Percentiles rank a stretch among this genome's conserved stretches.
Conservation (phyloP, 768 basidiomycete genomes). For the Hericium rajendrae region DNA sequence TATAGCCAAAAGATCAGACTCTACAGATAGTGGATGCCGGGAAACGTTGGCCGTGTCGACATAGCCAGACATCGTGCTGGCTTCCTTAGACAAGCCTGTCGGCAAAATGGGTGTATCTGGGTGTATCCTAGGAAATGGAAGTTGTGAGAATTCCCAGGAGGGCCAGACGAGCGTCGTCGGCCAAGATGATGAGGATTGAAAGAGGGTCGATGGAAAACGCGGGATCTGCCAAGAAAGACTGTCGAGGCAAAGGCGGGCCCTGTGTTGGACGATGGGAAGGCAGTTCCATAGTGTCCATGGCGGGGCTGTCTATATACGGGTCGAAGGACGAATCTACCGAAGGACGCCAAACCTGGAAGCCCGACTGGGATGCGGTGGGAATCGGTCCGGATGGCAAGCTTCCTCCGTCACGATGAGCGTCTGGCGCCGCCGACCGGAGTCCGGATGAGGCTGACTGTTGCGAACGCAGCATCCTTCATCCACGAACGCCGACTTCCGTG, state of each 20-base stretch:
- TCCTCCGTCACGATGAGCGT: background rate
- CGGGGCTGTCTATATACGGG: conserved; percentile 7
- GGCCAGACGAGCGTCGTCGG: background rate
- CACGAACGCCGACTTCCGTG: too few relatives aligned
- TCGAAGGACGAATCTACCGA: conserved; percentile 2
- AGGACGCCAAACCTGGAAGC: conserved; percentile 8
- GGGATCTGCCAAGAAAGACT: conserved; percentile 17
- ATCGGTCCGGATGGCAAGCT: background rate
- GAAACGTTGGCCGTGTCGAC: background rate
- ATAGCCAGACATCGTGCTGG: too few relatives aligned
- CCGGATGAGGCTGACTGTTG: background rate
- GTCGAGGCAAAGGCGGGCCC: conserved; percentile 1
- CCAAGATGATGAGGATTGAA: conserved; percentile 19
- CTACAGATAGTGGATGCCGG: background rate
- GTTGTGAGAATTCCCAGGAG: background rate
- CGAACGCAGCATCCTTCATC: too few relatives aligned
- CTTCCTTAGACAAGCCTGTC: background rate
- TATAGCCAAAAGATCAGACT: background rate
- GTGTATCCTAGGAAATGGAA: background rate
- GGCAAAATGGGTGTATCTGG: background rate
- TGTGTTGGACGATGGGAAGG: background rate
- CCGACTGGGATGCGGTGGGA: background rate
- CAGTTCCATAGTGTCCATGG: background rate
- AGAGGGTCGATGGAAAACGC: conserved; percentile 26
- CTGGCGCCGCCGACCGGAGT: too few relatives aligned